A percentile compares a stretch with the other conserved stretches of the same genome.
Conservation (phyloP, 2,329 filamentous ascomycete genomes). For the Arthroderma sp. region DNA sequence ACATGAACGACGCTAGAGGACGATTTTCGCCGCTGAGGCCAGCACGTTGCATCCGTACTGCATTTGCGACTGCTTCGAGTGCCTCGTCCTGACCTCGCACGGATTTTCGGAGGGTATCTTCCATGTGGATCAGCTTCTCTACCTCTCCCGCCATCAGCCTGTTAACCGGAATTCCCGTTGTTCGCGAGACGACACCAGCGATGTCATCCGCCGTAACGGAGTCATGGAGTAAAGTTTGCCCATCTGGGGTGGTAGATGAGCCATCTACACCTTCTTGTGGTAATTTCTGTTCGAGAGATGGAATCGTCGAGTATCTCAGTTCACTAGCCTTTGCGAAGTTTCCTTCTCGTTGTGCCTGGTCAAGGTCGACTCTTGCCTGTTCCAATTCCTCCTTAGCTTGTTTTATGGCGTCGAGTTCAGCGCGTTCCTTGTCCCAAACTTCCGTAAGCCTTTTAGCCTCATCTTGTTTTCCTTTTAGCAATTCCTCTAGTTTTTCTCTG, state of each 20-base stretch:
- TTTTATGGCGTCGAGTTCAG: slow-evolving; percentile 77
- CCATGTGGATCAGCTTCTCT: slow-evolving; percentile 92
- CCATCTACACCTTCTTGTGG: slow-evolving; percentile 53
- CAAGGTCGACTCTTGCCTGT: slow-evolving; percentile 68
- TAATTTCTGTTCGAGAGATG: slow-evolving; percentile 62
- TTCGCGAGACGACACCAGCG: slow-evolving; percentile 74
- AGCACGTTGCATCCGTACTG: slow-evolving; percentile 84
- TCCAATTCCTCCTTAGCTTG: slow-evolving; percentile 80
- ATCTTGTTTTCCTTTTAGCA: slow-evolving; percentile 61
- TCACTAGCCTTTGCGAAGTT: slow-evolving; percentile 88
- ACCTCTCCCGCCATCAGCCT: slow-evolving; percentile 90
- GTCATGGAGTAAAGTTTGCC: slow-evolving; percentile 66
- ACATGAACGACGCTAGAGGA: slow-evolving; percentile 91
- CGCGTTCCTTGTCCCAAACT: slow-evolving; percentile 80
- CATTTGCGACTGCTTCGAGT: slow-evolving; percentile 77
- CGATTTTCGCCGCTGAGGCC: slow-evolving; percentile 84
- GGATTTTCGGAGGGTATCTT: slow-evolving; percentile 69
- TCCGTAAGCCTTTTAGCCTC: slow-evolving; percentile 62
- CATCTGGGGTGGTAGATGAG: slow-evolving; percentile 23
- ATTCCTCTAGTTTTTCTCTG: slow-evolving; percentile 68
- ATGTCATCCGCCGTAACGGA: slow-evolving; percentile 94
- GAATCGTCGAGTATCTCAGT: slow-evolving; percentile 77
- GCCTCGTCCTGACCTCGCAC: slow-evolving; percentile 92
- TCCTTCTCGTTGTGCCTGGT: slow-evolving; percentile 73
- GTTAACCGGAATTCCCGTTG: slow-evolving; percentile 82